These are phyloP conservation scores for Prototheca cutis DNA, from an alignment of 163 green algal genomes.

Conservation along the genomic window DNA sequence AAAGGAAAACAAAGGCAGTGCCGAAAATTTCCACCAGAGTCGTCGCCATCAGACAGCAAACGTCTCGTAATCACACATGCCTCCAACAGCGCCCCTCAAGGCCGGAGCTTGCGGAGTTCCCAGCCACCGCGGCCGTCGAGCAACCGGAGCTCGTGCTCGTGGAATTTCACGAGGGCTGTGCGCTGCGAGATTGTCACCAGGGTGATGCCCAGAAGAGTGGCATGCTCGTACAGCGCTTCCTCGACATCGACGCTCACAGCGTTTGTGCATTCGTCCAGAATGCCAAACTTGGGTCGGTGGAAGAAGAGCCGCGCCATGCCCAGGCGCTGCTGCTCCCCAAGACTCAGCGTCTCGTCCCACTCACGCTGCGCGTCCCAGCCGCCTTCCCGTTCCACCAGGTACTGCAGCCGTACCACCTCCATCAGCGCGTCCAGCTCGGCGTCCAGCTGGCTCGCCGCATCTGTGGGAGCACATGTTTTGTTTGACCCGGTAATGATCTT, in stretches of 20 bases:
- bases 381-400: constrained; percentile 46
- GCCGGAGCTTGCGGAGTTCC: constrained; percentile 33
- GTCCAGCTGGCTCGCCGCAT: constrained; percentile 32
- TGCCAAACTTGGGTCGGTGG: constrained; percentile 49
- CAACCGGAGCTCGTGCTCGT: constrained; percentile 46
- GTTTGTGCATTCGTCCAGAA: constrained; percentile 78
- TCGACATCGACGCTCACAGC: constrained; percentile 64
- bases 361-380: constrained; percentile 30
- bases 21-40: too few relatives aligned
- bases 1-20: too few relatives aligned
- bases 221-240: constrained; percentile 48
- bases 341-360: constrained; percentile 48
- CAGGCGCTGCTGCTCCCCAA: constrained; percentile 73
- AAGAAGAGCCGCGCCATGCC: constrained; percentile 74
- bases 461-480: too few relatives aligned
- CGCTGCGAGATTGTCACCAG: constrained; percentile 58
- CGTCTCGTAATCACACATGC: background rate
- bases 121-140: constrained; percentile 41
- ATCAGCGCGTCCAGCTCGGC: constrained; percentile 39
- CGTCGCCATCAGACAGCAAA: too few relatives aligned
- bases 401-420: constrained; percentile 38
- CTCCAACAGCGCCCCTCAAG: background rate
- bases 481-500: too few relatives aligned
- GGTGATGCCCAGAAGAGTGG: constrained; percentile 36
- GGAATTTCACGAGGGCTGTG: constrained; percentile 46